Base-by-base conservation (phyloP, 371 early-diverging fungal species). In the Mucor circinelloides region DNA sequence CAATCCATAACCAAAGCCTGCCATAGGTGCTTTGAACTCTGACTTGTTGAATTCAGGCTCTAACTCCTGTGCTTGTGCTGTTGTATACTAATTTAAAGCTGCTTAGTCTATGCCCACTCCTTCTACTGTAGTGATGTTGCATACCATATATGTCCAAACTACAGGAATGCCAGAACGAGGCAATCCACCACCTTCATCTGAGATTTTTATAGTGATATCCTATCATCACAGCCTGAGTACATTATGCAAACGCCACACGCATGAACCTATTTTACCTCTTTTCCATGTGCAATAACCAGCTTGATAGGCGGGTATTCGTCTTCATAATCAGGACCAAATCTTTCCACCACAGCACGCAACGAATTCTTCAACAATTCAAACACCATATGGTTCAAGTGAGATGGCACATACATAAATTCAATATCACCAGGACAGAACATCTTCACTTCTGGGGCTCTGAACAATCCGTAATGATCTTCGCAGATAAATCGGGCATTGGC, bases 171-270 rank as follows among this genome's bases (percentile, higher is more conserved):
- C 95, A 38, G 93, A 90, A 58, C 97, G 80, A 34, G 97, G 95
- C 60, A 96, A 94, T 61, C 99, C 97, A n/a, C 97, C 97, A 15
- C 99, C 99, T 76, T 98, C 97, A 77, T 98, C 99, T 13, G 91
- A 91, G 50, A 98, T 91, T 79, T 98, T 98, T 68, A 98, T 95
- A 8, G 99, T 96, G 58, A 98, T 96, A 79, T 98, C 99, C 52
- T 52, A 40, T 6, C 40, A 40, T 40, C 3, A 10, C 17, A 40
- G 17, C 13, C 9, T 40, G 17, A 40, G 17, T 40, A 40, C 1
- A 17, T 40, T 4, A 4, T 17, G 40, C 40, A 17, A 40, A 40
- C 1, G 6, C 5, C 17, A 17, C 17, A 17, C 15, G 40, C 40
- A 40, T 40, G 40, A 40, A 40, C 40, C 40, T 3, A 3, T 9